Percentiles rank a stretch among this genome's conserved stretches.
phyloP scores from a whole-genome alignment of 805 yeast species.

The Lipomyces lipofer region DNA sequence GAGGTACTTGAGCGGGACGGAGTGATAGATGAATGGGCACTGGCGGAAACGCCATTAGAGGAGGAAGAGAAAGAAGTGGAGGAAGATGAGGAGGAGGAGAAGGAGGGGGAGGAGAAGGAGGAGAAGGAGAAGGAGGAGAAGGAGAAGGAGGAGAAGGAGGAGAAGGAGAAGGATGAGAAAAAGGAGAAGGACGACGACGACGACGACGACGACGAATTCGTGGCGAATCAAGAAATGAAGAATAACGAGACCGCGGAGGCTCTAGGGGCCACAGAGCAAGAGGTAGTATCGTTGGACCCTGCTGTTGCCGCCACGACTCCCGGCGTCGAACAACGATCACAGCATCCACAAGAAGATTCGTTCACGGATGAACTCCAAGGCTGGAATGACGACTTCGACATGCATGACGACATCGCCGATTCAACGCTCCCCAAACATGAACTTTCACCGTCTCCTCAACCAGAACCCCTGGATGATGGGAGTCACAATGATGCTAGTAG shows the following conservation, averaged over 20 bases:
- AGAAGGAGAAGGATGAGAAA: not conserved
- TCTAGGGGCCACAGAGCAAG: no score
- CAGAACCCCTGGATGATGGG: no score
- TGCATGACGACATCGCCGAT: not conserved
- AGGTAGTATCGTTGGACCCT: not conserved
- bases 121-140: conserved; percentile 6
- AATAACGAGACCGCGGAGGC: no score
- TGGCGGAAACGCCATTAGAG: no score
- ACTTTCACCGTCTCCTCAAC: no score
- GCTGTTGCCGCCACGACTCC: no score
- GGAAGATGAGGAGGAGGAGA: conserved; percentile 1
- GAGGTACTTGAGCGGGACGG: conserved; percentile 3
- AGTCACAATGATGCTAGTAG: no score
- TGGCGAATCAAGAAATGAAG: not conserved
- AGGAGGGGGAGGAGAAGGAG: conserved; percentile 1
- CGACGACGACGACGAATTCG: not conserved
- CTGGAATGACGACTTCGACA: conserved; percentile 2
- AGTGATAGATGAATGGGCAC: conserved; percentile 3
- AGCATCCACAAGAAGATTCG: no score
- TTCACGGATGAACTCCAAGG: no score
- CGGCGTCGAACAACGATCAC: no score
- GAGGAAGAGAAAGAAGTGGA: not conserved
- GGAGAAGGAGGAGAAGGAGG: conserved; percentile 9
- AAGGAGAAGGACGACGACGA: conserved; percentile 3
- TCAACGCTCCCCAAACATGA: not conserved